Percentiles rank a stretch among this genome's conserved stretches.
These are phyloP conservation scores for Mikania micrantha DNA, from an alignment of 129 eudicot genomes.

Conservation along the genomic window DNA sequence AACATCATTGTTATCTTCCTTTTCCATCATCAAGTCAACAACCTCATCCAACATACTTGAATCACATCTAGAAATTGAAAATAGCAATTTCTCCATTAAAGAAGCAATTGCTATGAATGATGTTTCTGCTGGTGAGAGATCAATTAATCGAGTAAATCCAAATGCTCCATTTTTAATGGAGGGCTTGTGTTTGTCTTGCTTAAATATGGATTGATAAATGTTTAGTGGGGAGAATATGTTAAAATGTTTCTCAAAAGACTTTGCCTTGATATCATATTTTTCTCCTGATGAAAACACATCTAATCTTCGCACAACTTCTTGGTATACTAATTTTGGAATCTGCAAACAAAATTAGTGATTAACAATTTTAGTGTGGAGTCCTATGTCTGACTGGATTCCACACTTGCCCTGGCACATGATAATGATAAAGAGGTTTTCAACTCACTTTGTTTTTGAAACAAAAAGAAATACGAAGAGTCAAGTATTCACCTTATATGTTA, in stretches of 20 bases:
- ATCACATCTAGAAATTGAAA: slow-evolving; percentile 48
- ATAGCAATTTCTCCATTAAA: slow-evolving; percentile 72
- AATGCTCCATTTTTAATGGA: slow-evolving; percentile 46
- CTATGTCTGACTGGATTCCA: not conserved
- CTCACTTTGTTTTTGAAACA: not conserved
- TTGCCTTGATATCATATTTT: slow-evolving; percentile 36
- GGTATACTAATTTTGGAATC: slow-evolving; percentile 81
- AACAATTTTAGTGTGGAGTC: not conserved
- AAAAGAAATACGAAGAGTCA: not conserved
- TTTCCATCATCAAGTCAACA: slow-evolving; percentile 48
- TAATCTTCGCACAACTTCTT: slow-evolving; percentile 44
- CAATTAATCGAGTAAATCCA: slow-evolving; percentile 72
- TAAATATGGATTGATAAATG: slow-evolving; percentile 49
- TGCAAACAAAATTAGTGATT: slow-evolving; percentile 19
- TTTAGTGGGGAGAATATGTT: slow-evolving; percentile 70
- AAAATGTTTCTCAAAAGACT: slow-evolving; percentile 46
- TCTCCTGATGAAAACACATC: slow-evolving; percentile 30
- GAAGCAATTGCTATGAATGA: slow-evolving; percentile 64
- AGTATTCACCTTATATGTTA: slow-evolving; percentile 55
- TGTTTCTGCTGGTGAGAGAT: slow-evolving; percentile 75
- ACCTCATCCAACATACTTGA: slow-evolving; percentile 38
- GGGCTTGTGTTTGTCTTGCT: slow-evolving; percentile 25
- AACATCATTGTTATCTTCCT: slow-evolving; percentile 37
- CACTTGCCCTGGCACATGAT: not conserved
- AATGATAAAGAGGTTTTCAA: not conserved